phyloP scores from a whole-genome alignment of 2,329 filamentous ascomycete species.

The Cladosporium colombiae region DNA sequence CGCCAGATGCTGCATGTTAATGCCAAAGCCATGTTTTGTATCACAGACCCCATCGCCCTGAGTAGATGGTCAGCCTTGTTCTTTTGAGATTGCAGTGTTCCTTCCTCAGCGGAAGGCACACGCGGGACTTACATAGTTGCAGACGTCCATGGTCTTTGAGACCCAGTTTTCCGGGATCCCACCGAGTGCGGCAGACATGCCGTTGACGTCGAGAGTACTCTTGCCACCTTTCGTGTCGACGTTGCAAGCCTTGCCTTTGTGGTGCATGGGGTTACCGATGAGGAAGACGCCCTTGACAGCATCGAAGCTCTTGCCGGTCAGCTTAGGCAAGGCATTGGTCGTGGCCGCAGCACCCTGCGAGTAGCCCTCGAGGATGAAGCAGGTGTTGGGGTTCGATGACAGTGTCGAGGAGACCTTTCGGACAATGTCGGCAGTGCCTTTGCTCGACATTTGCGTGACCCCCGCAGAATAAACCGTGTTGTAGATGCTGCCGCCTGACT shows the following conservation, averaged over 20 bases:
- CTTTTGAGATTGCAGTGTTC: not conserved
- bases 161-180: constrained; percentile 38
- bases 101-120: not conserved
- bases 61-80: not conserved
- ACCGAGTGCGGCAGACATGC: constrained; percentile 22
- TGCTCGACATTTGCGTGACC: constrained; percentile 31
- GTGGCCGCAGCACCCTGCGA: constrained; percentile 42
- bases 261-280: constrained; percentile 39
- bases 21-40: constrained; percentile 36
- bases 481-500: constrained; percentile 39
- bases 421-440: constrained; percentile 38
- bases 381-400: constrained; percentile 31
- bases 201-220: constrained; percentile 38
- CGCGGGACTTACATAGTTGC: constrained; percentile 34
- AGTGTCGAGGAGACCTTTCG: constrained; percentile 36
- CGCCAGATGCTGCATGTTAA: constrained; percentile 36
- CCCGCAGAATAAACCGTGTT: constrained; percentile 40
- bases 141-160: constrained; percentile 41
- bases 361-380: constrained; percentile 43
- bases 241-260: constrained; percentile 38
- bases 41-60: constrained; percentile 42
- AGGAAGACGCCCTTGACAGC: constrained; percentile 43
- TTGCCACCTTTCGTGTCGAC: constrained; percentile 39
- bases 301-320: constrained; percentile 37
- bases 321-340: constrained; percentile 35